Conservation (phyloP, 768 basidiomycete species). For the Lactifluus subvellereus region DNA sequence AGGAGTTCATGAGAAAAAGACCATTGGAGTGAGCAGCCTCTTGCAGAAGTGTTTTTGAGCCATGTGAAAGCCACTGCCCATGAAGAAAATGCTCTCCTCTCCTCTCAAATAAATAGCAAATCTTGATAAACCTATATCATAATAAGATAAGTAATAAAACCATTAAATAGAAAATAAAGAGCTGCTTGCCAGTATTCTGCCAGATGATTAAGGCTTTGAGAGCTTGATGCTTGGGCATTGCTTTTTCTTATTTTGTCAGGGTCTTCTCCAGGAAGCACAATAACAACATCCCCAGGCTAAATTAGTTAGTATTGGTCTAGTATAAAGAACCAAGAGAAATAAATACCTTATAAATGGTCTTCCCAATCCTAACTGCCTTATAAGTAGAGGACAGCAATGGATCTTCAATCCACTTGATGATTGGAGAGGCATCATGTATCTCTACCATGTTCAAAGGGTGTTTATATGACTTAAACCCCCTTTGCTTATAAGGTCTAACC, state of each 20-base stretch:
- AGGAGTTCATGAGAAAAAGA: constrained; percentile 50
- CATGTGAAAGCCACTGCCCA: constrained; percentile 66
- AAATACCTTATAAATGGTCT: constrained; percentile 50
- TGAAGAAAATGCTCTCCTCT: constrained; percentile 50
- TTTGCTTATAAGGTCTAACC: not conserved
- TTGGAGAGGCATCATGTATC: constrained; percentile 31
- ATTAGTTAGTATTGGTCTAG: not conserved
- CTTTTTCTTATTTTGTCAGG: constrained; percentile 37
- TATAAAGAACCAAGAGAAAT: not conserved
- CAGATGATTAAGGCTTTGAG: constrained; percentile 48
- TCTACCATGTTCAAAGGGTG: not conserved
- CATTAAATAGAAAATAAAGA: not conserved
- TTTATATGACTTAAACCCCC: not conserved
- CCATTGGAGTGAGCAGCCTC: constrained; percentile 59
- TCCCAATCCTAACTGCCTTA: constrained; percentile 47
- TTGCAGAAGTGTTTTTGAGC: constrained; percentile 58
- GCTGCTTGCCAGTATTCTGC: constrained; percentile 60
- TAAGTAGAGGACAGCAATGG: not conserved
- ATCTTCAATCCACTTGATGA: constrained; percentile 14
- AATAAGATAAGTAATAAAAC: not conserved
- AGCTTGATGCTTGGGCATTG: constrained; percentile 36
- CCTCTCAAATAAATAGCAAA: constrained; percentile 55
- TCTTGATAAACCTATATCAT: constrained; percentile 57
- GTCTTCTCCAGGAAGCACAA: constrained; percentile 55
- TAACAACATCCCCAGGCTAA: constrained; percentile 58